Conservation (phyloP, 2,329 filamentous ascomycete species). For the Metarhizium album region DNA sequence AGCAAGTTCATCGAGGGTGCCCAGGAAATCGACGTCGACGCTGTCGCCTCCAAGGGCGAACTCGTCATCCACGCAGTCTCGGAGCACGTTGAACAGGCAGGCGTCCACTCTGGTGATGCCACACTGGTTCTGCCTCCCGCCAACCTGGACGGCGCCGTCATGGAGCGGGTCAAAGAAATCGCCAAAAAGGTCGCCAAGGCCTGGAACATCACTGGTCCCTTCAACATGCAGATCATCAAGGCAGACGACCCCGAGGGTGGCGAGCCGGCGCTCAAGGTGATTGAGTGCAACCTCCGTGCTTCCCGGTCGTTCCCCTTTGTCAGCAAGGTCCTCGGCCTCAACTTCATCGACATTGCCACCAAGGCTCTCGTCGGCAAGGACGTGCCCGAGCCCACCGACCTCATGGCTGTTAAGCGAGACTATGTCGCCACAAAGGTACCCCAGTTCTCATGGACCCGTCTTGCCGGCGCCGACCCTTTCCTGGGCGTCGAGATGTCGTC, state of each 20-base stretch:
- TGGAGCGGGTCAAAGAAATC: slow-evolving; percentile 88
- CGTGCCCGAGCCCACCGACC: slow-evolving; percentile 74
- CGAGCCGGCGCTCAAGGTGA: slow-evolving; percentile 77
- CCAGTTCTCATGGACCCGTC: slow-evolving; percentile 97
- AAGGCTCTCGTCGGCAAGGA: slow-evolving; percentile 80
- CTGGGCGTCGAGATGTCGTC: slow-evolving; percentile 95
- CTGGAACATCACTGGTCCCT: slow-evolving; percentile 94
- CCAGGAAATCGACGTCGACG: slow-evolving; percentile 92
- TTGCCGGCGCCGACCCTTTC: slow-evolving; percentile 94
- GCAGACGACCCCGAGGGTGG: slow-evolving; percentile 65
- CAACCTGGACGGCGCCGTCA: slow-evolving; percentile 63
- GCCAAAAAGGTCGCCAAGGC: slow-evolving; percentile 93
- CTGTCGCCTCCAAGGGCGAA: slow-evolving; percentile 76
- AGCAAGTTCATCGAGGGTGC: slow-evolving; percentile 97
- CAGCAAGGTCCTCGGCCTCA: slow-evolving; percentile 89
- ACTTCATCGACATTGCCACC: slow-evolving; percentile 94
- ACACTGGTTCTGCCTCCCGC: slow-evolving; percentile 85
- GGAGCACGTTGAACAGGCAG: slow-evolving; percentile 93
- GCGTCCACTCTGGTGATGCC: slow-evolving; percentile 95
- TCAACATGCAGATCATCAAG: slow-evolving; percentile 99
- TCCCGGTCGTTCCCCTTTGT: slow-evolving; percentile 98
- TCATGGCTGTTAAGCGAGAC: slow-evolving; percentile 81
- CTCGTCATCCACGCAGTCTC: slow-evolving; percentile 85
- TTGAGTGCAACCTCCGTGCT: slow-evolving; percentile 95
- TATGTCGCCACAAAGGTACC: slow-evolving; percentile 97